Evolutionary conservation across 2,329 filamentous ascomycete species (phyloP).

Genomic region (Trichophyton rubrum): DNA sequence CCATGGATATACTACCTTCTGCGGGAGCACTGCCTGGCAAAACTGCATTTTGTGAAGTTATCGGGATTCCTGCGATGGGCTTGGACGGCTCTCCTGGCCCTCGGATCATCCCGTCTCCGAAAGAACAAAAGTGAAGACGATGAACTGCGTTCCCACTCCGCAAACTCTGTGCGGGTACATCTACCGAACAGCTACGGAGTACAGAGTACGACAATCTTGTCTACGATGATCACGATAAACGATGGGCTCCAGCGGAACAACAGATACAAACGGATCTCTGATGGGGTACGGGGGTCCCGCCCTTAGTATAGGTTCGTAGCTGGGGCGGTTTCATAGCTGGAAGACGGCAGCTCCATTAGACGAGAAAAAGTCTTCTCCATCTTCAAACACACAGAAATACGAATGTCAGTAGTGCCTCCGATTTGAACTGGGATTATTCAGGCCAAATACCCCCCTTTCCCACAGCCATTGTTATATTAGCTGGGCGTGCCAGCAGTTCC

Average conservation of each 20-base stretch:
- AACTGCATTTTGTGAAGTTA: too few species aligned
- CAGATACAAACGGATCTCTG: not conserved
- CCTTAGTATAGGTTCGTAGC: not conserved
- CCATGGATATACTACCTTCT: too few species aligned
- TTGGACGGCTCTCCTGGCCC: not conserved
- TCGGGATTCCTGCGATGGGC: not conserved
- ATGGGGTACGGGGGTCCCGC: not conserved
- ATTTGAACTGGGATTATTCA: not conserved
- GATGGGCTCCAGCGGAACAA: not conserved
- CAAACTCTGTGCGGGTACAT: not conserved
- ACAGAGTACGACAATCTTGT: too few species aligned
- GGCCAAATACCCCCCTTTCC: not conserved
- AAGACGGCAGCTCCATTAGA: not conserved
- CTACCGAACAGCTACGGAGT: too few species aligned
- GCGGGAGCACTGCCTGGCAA: too few species aligned
- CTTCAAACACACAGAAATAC: not conserved
- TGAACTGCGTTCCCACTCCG: not conserved
- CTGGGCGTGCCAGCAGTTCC: not conserved
- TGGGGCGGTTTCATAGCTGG: not conserved
- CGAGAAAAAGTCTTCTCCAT: not conserved
- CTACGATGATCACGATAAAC: not conserved
- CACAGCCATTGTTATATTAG: not conserved
- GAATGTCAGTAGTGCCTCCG: not conserved
- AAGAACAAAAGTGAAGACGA: not conserved
- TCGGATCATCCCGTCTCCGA: not conserved